phyloP scores from a whole-genome alignment of 2,329 filamentous ascomycete species.

The Lasiodiplodia citricola region DNA sequence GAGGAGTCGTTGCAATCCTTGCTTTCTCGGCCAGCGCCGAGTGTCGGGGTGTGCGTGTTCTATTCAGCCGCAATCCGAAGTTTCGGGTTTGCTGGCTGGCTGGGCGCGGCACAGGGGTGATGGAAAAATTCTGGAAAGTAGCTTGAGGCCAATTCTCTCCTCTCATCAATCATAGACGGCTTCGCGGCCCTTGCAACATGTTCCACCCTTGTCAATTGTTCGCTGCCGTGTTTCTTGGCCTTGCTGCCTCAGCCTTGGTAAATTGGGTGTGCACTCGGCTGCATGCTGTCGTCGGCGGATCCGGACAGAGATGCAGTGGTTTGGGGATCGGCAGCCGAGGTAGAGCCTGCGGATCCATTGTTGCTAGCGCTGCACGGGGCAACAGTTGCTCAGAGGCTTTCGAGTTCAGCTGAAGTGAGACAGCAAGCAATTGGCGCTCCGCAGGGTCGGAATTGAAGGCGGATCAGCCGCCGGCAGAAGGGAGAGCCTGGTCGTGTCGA shows the following conservation, averaged over 20 bases:
- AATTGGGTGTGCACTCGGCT: neutral
- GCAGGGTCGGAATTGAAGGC: neutral
- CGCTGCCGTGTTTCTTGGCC: neutral
- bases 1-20: too few species aligned
- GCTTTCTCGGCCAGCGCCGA: too few species aligned
- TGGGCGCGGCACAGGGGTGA: too few species aligned
- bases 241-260: neutral
- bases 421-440: neutral
- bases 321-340: neutral
- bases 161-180: neutral
- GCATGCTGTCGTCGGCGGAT: neutral
- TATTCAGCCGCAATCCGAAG: neutral
- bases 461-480: neutral
- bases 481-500: neutral
- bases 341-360: neutral
- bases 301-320: neutral
- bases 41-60: too few species aligned
- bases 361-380: neutral
- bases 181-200: too few species aligned
- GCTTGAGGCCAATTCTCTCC: neutral
- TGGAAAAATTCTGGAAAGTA: neutral
- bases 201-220: too few species aligned
- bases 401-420: constrained; percentile 11
- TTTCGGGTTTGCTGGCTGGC: neutral
- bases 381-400: neutral